Base-by-base conservation (phyloP, 2,329 filamentous ascomycete species). In the Chaetomiaceae sp. region DNA sequence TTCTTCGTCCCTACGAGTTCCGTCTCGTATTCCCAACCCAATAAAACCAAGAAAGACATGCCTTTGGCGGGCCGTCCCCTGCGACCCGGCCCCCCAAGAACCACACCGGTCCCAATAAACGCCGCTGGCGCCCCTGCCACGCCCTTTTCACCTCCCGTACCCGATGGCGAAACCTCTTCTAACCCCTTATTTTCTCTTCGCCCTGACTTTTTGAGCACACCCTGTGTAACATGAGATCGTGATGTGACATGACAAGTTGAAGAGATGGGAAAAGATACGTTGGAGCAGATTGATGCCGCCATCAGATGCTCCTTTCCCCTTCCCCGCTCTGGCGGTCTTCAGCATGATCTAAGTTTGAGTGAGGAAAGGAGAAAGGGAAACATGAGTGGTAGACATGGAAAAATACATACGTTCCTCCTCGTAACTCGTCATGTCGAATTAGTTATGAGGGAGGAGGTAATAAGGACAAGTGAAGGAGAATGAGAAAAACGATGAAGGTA, bases 371-470 rank as follows among this genome's bases (percentile, higher is more conserved):
- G 14, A 36, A 39, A 47, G 4, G 52, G 58, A 49, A 40, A 53
- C 33, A 60, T 54, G 38, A 50, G 55, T 40, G 47, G 53, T 40
- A 56, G 54, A 54, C 12, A 57, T 43, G 60, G 45, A 53, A 53
- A 44, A 57, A 37, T 46, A 60, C 53, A 51, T 15, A 22, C 47
- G 17, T 51, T 33, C 53, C 53, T 56, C 44, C 44, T 14, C 44
- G n/a, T 46, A 17, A 12, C 44, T n/a, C 31, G 14, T 37, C 15
- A 33, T 25, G 20, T 36, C 6, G 31, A n/a, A n/a, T n/a, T n/a
- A n/a, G n/a, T n/a, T 25, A 29, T 8, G 19, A 19, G 29, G 6
- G 9, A 4, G 12, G 23, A 29, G 22, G 22, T 25, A 38, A 19
- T 29, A 48, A 31, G 9, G 27, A 31, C n/a, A 33, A 33, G 14